Percentiles rank a stretch among this genome's conserved stretches.
These are phyloP conservation scores for Chaetomium sp. DNA, from an alignment of 2,329 filamentous ascomycete species.

Conservation along the genomic window DNA sequence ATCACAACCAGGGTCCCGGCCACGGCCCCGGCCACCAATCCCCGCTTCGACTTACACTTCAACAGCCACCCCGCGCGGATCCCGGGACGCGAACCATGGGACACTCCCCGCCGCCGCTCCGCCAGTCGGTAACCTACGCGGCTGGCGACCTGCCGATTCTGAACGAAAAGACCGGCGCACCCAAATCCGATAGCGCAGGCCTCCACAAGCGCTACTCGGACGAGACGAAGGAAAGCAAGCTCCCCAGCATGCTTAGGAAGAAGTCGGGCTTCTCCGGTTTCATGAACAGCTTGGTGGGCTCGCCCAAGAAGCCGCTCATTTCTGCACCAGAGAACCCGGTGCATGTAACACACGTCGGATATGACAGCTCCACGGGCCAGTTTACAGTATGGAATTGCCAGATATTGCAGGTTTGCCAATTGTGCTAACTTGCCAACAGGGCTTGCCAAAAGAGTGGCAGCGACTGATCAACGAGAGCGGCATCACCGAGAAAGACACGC, in stretches of 20 bases:
- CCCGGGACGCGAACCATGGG: constrained; percentile 56
- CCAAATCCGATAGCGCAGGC: constrained; percentile 50
- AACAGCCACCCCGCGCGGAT: constrained; percentile 50
- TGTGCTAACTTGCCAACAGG: constrained; percentile 53
- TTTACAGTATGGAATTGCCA: constrained; percentile 71
- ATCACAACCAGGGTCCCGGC: constrained; percentile 2
- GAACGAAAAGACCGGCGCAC: constrained; percentile 48
- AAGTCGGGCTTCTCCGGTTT: constrained; percentile 89
- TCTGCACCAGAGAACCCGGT: constrained; percentile 98
- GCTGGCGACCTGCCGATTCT: constrained; percentile 54
- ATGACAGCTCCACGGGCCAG: constrained; percentile 93
- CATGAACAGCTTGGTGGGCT: constrained; percentile 79
- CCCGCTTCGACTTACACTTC: constrained; percentile 40
- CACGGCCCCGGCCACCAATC: constrained; percentile 17
- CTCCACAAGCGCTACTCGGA: constrained; percentile 76
- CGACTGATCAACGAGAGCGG: constrained; percentile 92
- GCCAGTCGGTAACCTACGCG: constrained; percentile 68
- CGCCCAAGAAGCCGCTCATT: constrained; percentile 87
- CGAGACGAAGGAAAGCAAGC: constrained; percentile 67
- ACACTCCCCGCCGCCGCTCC: constrained; percentile 58
- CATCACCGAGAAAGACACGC: constrained; percentile 93
- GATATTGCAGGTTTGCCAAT: constrained; percentile 19
- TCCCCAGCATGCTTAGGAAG: constrained; percentile 66
- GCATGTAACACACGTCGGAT: constrained; percentile 96
- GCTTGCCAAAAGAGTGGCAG: constrained; percentile 97